Evolutionary conservation across 2,329 filamentous ascomycete species (phyloP).

Genomic region (Ceratocystis cacaofunesta): DNA sequence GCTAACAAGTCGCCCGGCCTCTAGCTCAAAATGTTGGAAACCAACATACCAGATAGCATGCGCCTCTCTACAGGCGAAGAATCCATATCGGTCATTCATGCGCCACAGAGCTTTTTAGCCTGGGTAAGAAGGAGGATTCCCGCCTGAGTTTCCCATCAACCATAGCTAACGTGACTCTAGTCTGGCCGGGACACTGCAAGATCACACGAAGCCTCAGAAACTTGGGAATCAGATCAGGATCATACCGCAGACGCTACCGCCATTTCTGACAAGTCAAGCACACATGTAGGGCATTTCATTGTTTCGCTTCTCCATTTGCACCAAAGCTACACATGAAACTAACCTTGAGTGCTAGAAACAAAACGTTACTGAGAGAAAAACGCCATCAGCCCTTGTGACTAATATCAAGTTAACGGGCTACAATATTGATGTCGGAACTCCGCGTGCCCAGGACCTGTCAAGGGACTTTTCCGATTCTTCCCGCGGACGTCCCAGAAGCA

Average conservation of each 20-base stretch:
- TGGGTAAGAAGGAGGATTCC: slow-evolving; percentile 44
- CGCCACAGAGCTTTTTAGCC: slow-evolving; percentile 63
- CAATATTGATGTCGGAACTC: slow-evolving; percentile 56
- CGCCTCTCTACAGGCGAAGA: slow-evolving; percentile 54
- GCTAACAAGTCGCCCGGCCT: neutral
- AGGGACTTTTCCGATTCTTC: slow-evolving; percentile 53
- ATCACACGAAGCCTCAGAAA: slow-evolving; percentile 9
- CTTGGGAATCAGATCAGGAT: slow-evolving; percentile 5
- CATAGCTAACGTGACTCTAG: neutral
- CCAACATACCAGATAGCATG: slow-evolving; percentile 41
- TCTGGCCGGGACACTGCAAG: neutral
- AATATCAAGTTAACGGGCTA: slow-evolving; percentile 52
- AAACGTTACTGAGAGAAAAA: slow-evolving; percentile 25
- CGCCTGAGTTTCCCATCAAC: neutral
- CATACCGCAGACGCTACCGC: slow-evolving; percentile 7
- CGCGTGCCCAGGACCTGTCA: slow-evolving; percentile 60
- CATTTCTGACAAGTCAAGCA: neutral
- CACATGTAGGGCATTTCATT: slow-evolving; percentile 2
- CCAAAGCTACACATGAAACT: neutral
- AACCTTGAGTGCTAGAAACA: neutral
- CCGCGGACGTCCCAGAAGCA: slow-evolving; percentile 48
- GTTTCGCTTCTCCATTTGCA: neutral
- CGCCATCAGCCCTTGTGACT: slow-evolving; percentile 60
- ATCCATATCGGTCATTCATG: slow-evolving; percentile 80
- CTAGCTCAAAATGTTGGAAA: slow-evolving; percentile 34